Evolutionary conservation across 495 filamentous ascomycete species (phyloP).

Genomic region (Neurospora sp.): DNA sequence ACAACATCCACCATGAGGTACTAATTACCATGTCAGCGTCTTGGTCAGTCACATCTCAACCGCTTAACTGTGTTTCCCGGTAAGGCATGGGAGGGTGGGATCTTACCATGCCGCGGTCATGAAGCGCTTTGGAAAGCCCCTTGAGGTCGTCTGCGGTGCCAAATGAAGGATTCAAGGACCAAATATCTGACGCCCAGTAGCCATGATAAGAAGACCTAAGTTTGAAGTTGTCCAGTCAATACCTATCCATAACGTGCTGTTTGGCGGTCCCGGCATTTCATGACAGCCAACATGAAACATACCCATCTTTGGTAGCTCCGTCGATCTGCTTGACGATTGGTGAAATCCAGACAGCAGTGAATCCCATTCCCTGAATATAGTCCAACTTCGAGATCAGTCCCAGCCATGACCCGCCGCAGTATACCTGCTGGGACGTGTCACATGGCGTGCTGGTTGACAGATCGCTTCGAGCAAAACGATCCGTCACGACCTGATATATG

Average conservation of each 20-base stretch:
- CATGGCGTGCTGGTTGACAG: conserved; percentile 47
- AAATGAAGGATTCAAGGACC: conserved; percentile 53
- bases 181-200: conserved; percentile 66
- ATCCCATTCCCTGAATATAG: conserved; percentile 69
- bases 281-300: not conserved
- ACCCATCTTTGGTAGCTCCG: conserved; percentile 43
- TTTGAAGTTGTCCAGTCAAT: not conserved
- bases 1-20: conserved; percentile 75
- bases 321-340: conserved; percentile 57
- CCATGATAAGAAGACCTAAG: conserved; percentile 52
- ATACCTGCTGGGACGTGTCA: conserved; percentile 41
- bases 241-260: not conserved
- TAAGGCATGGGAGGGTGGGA: not conserved
- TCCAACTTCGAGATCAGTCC: conserved; percentile 63
- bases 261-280: not conserved
- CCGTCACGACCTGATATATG: conserved; percentile 68
- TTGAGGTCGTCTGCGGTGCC: conserved; percentile 57
- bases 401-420: conserved; percentile 68
- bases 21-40: conserved; percentile 16
- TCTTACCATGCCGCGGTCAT: conserved; percentile 50
- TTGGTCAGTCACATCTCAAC: not conserved
- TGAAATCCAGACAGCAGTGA: conserved; percentile 77
- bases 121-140: conserved; percentile 47
- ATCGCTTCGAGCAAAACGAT: conserved; percentile 62
- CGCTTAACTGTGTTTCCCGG: not conserved